A percentile compares a stretch with the other conserved stretches of the same genome.
Evolutionary conservation across 2,329 filamentous ascomycete species (phyloP).

Genomic region (Claviceps monticola): DNA sequence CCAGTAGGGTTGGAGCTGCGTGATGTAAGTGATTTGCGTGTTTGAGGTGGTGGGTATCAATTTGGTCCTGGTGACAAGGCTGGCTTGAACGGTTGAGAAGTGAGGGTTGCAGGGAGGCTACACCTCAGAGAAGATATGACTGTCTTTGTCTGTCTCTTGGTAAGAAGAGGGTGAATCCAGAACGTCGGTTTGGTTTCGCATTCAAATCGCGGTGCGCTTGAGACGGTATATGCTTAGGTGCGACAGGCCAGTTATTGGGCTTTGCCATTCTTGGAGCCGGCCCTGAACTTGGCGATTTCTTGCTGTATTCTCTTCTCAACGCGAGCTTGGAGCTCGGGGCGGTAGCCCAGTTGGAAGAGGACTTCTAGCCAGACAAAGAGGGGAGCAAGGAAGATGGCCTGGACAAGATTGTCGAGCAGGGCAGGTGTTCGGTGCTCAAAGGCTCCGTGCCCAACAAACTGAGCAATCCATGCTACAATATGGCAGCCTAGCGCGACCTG

Average conservation of each 20-base stretch:
- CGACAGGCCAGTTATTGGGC: constrained; percentile 24
- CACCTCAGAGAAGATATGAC: neutral
- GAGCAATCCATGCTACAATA: constrained; percentile 66
- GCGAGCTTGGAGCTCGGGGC: constrained; percentile 70
- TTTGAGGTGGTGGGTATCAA: neutral
- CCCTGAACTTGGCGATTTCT: constrained; percentile 63
- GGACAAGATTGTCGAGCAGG: constrained; percentile 78
- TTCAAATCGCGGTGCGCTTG: neutral
- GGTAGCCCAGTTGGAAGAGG: constrained; percentile 80
- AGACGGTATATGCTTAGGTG: neutral
- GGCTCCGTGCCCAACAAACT: constrained; percentile 82
- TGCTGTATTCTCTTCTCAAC: constrained; percentile 62
- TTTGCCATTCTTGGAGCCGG: constrained; percentile 41
- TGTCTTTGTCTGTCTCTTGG: neutral
- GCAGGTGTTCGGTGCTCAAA: constrained; percentile 85
- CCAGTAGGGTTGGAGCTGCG: neutral
- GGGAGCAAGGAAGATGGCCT: constrained; percentile 83
- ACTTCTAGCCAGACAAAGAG: constrained; percentile 97
- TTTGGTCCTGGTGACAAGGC: neutral
- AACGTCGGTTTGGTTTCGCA: neutral
- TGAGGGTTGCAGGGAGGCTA: neutral
- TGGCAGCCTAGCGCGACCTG: constrained; percentile 52
- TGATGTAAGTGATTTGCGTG: neutral
- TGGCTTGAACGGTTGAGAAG: neutral
- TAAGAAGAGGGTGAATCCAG: neutral